Evolutionary conservation across 1,139 yeast species (phyloP), one percentile per base, ranked within the genome.

Genomic region (Zygotorulaspora mrakii): DNA sequence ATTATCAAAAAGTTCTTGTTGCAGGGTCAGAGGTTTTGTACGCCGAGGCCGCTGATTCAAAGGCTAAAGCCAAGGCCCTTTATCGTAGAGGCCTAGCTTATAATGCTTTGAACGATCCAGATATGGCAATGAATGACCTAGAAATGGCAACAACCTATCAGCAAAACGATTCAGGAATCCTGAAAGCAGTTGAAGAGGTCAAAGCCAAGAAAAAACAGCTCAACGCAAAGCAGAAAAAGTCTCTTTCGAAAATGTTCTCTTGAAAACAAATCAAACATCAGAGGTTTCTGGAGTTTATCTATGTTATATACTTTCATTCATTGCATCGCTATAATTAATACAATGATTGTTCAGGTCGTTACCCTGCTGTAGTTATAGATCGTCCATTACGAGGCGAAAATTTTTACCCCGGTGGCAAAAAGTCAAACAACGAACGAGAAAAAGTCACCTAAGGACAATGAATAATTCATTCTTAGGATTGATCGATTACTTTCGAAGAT

Each of bases 71-170:
- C 6, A 89, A 89, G 69, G 96, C 96, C 0, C 69, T 76, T 38
- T 89, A 83, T 68, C 79, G 96, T 60, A 79, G 87, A 64, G 96
- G 95, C 25, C 69, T 76, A 57, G 96, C 94, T 1, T 71, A 78
- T 52, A 65, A 77, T 41, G 66, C 76, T 17, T 66, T 70, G 20
- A 82, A 82, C 57, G 80, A 85, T 58, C 85, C 82, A 46, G 89
- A 80, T 25, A 74, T 70, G 36, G 95, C 96, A 0, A 68, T 82
- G 39, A 63, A 62, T 23, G 82, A 79, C 48, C 74, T 89, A 45
- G 76, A 78, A 48, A 70, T 72, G 42, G 96, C 97, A 0, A 66
- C 78, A 31, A 65, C 69, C 46, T 62, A 75, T 35, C 76, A 82
- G 39, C 95, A 95, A 22, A 68, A 69, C 26, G 98, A 91, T 58